Evolutionary conservation across 148 eudicot species (phyloP), one percentile per base, ranked within the genome.

Genomic region (Amaranthus hypochondriacus): DNA sequence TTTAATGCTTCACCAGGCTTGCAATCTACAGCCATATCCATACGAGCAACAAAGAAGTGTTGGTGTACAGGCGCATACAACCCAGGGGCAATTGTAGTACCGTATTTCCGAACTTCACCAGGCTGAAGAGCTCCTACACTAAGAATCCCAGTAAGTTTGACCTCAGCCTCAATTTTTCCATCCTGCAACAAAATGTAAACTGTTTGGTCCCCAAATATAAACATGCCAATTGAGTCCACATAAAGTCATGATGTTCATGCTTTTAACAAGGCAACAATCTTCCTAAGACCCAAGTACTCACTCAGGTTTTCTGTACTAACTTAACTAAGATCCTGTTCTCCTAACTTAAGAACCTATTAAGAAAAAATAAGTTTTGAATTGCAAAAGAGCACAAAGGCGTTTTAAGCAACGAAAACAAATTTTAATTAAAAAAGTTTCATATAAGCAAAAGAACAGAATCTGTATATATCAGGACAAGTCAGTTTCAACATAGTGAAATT

Each of bases 1-100:
- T 96, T 96, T 70, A 87, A 73, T 72, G 89, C 90, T 83, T 96
- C 99, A 8, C 99, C 99, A 49, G 99, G 94, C 79, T 84, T 96
- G 77, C 90, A 92, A 82, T 96, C 99, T 67, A 96, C 97, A 63
- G 97, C 84, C 99, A 96, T 96, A 84, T 96, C 96, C 99, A 96
- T 92, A 60, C 97, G 97, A 83, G 99, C 92, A 83, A 96, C 97
- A 71, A 96, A 96, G 68, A 96, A 96, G 77, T 96, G 99, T 71
- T 96, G 99, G 85, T 96, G 99, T 75, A 96, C 97, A 10, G 97
- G 99, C 48, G 99, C 99, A 87, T 96, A 96, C 77, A 96, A 72
- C 68, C 99, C 99, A 18, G 99, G 99, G 50, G 97, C 97, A 77
- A 96, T 96, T 7, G 87, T 92, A 56, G 99, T 96, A 52, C 99